Percentiles rank a stretch among this genome's conserved stretches.
Evolutionary conservation across 179 eudicot genomes (phyloP).

Genomic region (Vitellaria paradoxa): DNA sequence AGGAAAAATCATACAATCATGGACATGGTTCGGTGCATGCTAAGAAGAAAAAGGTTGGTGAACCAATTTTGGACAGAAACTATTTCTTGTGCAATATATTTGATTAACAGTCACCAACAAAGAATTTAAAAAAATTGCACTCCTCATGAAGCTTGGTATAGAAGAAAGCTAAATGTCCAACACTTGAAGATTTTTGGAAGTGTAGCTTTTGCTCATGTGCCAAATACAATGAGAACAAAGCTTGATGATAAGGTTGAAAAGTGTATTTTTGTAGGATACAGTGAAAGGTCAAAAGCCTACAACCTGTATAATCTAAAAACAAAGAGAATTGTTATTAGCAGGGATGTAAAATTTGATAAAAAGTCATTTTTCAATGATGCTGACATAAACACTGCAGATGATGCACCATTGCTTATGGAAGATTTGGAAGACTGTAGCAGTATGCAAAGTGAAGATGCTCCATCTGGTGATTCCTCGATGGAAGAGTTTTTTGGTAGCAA

Average conservation of each 20-base stretch:
- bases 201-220: not conserved
- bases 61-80: not conserved
- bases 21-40: not conserved
- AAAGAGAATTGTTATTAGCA: not conserved
- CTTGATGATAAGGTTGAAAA: not conserved
- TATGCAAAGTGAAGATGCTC: not conserved
- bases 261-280: not conserved
- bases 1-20: not conserved
- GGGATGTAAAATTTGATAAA: not conserved
- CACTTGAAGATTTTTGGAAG: not conserved
- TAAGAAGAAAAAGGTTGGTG: not conserved
- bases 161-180: not conserved
- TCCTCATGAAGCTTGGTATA: not conserved
- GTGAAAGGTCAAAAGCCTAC: not conserved
- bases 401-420: no score
- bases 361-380: not conserved
- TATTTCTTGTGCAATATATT: not conserved
- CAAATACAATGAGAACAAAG: not conserved
- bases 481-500: not conserved
- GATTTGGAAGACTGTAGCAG: not conserved
- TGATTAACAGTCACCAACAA: not conserved
- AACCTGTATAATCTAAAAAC: not conserved
- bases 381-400: not conserved
- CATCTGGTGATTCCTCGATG: not conserved
- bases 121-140: not conserved